These are phyloP conservation scores for Hirschfeldia incana DNA, from an alignment of 345 rosid genomes.

Conservation along the genomic window DNA sequence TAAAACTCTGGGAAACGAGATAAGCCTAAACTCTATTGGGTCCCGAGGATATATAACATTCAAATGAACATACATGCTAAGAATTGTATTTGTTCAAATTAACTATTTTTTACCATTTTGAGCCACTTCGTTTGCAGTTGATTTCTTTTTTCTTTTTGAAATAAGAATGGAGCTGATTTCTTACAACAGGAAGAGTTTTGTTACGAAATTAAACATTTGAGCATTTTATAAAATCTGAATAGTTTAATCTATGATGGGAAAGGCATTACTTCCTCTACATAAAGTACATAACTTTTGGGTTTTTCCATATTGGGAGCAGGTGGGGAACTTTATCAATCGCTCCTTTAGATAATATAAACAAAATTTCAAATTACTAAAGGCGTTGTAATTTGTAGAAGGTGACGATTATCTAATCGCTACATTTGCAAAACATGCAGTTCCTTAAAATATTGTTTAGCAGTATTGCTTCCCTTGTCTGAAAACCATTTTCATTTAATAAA, in stretches of 20 bases:
- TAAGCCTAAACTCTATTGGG: not conserved
- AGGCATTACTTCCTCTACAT: conserved; percentile 14
- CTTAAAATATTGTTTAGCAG: not conserved
- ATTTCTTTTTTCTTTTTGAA: not conserved
- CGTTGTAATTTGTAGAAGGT: not conserved
- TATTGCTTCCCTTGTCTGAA: not conserved
- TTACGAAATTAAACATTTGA: too few species aligned
- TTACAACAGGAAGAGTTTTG: not conserved
- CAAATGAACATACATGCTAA: not conserved
- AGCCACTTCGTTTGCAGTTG: not conserved
- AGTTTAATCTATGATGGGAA: not conserved
- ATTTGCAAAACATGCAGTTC: not conserved
- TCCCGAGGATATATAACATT: not conserved
- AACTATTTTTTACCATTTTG: not conserved
- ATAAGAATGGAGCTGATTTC: not conserved
- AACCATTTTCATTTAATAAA: not conserved
- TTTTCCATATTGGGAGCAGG: conserved; percentile 21
- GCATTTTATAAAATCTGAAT: too few species aligned
- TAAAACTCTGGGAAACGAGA: not conserved
- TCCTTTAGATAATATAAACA: not conserved
- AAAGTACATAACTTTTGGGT: conserved; percentile 14
- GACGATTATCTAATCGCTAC: not conserved
- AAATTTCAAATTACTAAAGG: not conserved
- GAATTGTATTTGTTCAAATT: not conserved
- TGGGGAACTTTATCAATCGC: conserved; percentile 13